phyloP scores from a whole-genome alignment of 805 yeast species.

The Torulaspora delbrueckii region DNA sequence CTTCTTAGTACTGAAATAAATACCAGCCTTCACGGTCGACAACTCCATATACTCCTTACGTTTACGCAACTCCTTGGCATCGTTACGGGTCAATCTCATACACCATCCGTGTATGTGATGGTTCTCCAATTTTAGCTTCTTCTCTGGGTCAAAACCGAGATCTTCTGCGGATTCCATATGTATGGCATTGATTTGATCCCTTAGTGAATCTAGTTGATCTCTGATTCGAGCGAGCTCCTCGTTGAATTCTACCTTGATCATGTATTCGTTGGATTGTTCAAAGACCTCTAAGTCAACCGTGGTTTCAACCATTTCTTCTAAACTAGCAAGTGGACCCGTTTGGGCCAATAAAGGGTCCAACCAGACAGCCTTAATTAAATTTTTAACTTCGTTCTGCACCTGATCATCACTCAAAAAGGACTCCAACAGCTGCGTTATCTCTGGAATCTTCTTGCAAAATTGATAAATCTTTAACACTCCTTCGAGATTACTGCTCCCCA shows the following conservation, averaged over 20 bases:
- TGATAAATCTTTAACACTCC: slow-evolving; percentile 89
- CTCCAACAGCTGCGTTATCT: slow-evolving; percentile 50
- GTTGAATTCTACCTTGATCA: slow-evolving; percentile 86
- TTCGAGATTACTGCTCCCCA: slow-evolving; percentile 60
- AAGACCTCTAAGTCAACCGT: slow-evolving; percentile 84
- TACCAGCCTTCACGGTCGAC: slow-evolving; percentile 93
- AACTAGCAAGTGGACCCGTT: slow-evolving; percentile 52
- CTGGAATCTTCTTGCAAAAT: slow-evolving; percentile 66
- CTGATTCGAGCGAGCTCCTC: slow-evolving; percentile 62
- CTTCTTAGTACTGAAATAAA: slow-evolving; percentile 73
- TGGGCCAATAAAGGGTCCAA: slow-evolving; percentile 48
- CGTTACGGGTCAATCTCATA: slow-evolving; percentile 84
- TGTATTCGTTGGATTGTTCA: slow-evolving; percentile 69
- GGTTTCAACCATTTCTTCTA: slow-evolving; percentile 84
- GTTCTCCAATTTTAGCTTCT: slow-evolving; percentile 82
- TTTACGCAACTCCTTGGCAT: slow-evolving; percentile 69
- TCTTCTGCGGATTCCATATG: slow-evolving; percentile 69
- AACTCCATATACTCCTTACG: slow-evolving; percentile 62
- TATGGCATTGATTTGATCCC: slow-evolving; percentile 50
- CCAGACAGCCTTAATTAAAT: slow-evolving; percentile 51
- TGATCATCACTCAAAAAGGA: slow-evolving; percentile 38
- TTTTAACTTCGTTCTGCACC: slow-evolving; percentile 18
- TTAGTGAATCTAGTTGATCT: slow-evolving; percentile 49
- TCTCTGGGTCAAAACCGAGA: slow-evolving; percentile 74
- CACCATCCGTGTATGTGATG: slow-evolving; percentile 93